Conservation (phyloP, 495 filamentous ascomycete species). For the Xylaria intraflava region DNA sequence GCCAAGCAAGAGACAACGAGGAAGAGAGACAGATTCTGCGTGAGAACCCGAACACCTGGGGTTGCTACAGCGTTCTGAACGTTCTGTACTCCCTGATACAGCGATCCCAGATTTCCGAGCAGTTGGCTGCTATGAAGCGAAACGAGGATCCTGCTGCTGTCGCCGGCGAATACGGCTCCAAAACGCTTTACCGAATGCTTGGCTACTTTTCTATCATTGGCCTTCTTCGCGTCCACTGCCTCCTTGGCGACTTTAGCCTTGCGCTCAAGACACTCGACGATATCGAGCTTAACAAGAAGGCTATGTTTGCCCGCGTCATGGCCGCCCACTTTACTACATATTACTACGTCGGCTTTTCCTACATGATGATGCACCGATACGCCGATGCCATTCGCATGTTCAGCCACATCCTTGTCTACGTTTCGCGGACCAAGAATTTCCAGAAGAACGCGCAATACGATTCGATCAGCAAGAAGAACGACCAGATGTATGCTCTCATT, state of each 20-base stretch:
- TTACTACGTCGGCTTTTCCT: slow-evolving; percentile 99
- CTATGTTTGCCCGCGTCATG: slow-evolving; percentile 99
- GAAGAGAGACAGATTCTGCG: slow-evolving; percentile 86
- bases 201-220: slow-evolving; percentile 99
- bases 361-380: slow-evolving; percentile 99
- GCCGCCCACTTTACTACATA: slow-evolving; percentile 99
- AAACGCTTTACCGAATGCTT: slow-evolving; percentile 93
- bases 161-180: slow-evolving; percentile 89
- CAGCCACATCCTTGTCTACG: slow-evolving; percentile 98
- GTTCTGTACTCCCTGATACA: slow-evolving; percentile 99
- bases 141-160: slow-evolving; percentile 78
- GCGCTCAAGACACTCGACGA: slow-evolving; percentile 98
- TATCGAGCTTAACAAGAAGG: slow-evolving; percentile 99
- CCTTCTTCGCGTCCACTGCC: slow-evolving; percentile 88
- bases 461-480: slow-evolving; percentile 98
- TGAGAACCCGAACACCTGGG: slow-evolving; percentile 98
- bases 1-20: slow-evolving; percentile 67
- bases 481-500: slow-evolving; percentile 98
- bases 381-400: slow-evolving; percentile 99
- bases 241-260: slow-evolving; percentile 95
- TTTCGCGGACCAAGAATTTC: slow-evolving; percentile 98
- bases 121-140: slow-evolving; percentile 88
- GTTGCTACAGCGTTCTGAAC: slow-evolving; percentile 98
- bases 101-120: slow-evolving; percentile 93
- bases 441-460: slow-evolving; percentile 98